Conservation (phyloP, 108 stramenopile species). For the Cylindrotheca fusiformis region DNA sequence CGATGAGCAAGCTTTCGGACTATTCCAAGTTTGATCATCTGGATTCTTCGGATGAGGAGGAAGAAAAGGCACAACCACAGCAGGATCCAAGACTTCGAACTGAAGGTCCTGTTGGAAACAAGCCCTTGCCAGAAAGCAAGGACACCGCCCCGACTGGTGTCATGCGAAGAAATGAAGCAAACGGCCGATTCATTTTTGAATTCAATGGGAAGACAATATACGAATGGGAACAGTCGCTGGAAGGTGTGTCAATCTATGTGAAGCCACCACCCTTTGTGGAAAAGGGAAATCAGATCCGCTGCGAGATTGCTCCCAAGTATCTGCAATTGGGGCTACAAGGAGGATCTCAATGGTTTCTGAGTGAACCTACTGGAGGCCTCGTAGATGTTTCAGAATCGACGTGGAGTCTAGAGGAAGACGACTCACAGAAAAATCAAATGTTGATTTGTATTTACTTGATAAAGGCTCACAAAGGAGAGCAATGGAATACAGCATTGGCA, state of each 20-base stretch:
- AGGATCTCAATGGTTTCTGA: constrained; percentile 67
- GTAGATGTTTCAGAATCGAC: constrained; percentile 83
- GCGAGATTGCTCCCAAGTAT: constrained; percentile 45
- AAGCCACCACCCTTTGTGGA: constrained; percentile 29
- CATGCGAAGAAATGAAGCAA: constrained; percentile 42
- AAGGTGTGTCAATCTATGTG: constrained; percentile 82
- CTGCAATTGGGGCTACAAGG: constrained; percentile 60
- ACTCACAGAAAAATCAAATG: constrained; percentile 23
- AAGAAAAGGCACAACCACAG: constrained; percentile 28
- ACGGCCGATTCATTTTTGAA: constrained; percentile 66
- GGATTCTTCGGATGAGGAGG: constrained; percentile 25
- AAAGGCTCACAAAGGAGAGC: constrained; percentile 39
- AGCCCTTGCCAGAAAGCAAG: not conserved
- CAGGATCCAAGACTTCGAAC: no score
- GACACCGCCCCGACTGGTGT: no score
- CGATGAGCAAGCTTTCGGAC: constrained; percentile 71
- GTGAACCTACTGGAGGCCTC: constrained; percentile 78
- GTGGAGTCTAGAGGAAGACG: constrained; percentile 75
- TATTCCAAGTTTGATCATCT: constrained; percentile 81
- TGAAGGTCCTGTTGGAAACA: not conserved
- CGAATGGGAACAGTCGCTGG: constrained; percentile 95
- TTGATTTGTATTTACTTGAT: constrained; percentile 58
- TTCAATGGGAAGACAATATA: constrained; percentile 76
- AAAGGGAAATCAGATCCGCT: constrained; percentile 27
- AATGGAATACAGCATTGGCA: constrained; percentile 37